Conservation (phyloP, 1,139 yeast genomes). For the Pneumocystis oryctolagi region DNA sequence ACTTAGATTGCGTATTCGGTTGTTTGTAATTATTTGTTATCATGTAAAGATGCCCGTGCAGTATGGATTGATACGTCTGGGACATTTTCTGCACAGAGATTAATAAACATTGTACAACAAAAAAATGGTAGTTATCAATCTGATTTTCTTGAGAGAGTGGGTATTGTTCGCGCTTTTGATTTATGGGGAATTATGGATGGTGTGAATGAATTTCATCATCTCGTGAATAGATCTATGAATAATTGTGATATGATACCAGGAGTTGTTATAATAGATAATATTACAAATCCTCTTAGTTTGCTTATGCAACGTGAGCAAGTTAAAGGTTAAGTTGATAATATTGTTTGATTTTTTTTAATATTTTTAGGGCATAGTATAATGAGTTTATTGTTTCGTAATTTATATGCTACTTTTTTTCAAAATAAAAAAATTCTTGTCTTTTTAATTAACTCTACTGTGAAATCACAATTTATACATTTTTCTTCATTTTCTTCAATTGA, state of each 20-base stretch:
- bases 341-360: neutral
- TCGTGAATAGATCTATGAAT: neutral
- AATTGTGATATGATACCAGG: constrained; percentile 1
- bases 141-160: neutral
- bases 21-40: neutral
- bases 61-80: neutral
- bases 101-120: neutral
- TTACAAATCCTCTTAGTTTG: constrained; percentile 8
- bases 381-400: neutral
- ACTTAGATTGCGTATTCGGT: neutral
- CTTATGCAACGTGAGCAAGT: constrained; percentile 8
- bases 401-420: neutral
- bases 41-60: neutral
- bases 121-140: neutral
- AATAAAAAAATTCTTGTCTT: neutral
- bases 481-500: constrained; percentile 4
- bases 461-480: neutral
- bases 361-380: constrained; percentile 1
- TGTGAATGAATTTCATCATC: neutral
- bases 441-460: neutral
- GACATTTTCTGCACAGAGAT: neutral
- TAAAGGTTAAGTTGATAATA: constrained; percentile 8
- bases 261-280: constrained; percentile 7
- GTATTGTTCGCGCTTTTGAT: neutral
- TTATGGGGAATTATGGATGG: neutral